Percentiles rank a stretch among this genome's conserved stretches.
Evolutionary conservation across 164 flowering plant species (phyloP).

Genomic region (Chimonanthus salicifolius): DNA sequence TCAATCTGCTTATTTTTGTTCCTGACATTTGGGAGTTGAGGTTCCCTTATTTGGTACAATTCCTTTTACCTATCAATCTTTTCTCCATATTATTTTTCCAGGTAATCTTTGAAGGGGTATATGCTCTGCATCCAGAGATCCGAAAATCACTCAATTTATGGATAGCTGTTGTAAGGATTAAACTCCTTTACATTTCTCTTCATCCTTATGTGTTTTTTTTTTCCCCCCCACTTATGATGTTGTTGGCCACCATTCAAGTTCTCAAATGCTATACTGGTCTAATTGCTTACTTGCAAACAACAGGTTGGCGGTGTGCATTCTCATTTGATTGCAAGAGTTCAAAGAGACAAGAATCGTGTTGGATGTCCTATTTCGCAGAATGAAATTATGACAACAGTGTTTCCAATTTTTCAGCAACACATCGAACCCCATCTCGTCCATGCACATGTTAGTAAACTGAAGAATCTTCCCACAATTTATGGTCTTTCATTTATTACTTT

Average conservation of each 20-base stretch:
- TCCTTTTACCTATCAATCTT: not conserved
- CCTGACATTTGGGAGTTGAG: not conserved
- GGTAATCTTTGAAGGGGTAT: slow-evolving; percentile 97
- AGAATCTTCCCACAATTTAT: not conserved
- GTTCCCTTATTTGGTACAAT: not conserved
- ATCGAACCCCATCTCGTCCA: slow-evolving; percentile 99
- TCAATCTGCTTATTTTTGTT: no score
- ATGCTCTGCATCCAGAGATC: slow-evolving; percentile 94
- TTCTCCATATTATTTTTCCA: slow-evolving; percentile 22
- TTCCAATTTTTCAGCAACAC: slow-evolving; percentile 96
- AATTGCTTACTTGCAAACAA: slow-evolving; percentile 15
- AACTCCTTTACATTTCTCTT: not conserved
- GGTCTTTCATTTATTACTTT: not conserved
- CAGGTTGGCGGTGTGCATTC: slow-evolving; percentile 99
- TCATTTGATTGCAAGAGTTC: slow-evolving; percentile 94
- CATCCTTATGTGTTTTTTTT: not conserved
- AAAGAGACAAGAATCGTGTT: slow-evolving; percentile 81
- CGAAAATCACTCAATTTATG: slow-evolving; percentile 83
- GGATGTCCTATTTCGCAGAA: slow-evolving; percentile 79
- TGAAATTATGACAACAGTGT: slow-evolving; percentile 91
- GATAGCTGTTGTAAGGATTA: slow-evolving; percentile 91
- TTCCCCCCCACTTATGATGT: not conserved
- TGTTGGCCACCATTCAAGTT: not conserved
- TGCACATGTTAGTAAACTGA: slow-evolving; percentile 76
- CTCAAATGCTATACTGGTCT: not conserved